Conservation (phyloP, 2,329 filamentous ascomycete genomes). For the Colletotrichum abscissum region DNA sequence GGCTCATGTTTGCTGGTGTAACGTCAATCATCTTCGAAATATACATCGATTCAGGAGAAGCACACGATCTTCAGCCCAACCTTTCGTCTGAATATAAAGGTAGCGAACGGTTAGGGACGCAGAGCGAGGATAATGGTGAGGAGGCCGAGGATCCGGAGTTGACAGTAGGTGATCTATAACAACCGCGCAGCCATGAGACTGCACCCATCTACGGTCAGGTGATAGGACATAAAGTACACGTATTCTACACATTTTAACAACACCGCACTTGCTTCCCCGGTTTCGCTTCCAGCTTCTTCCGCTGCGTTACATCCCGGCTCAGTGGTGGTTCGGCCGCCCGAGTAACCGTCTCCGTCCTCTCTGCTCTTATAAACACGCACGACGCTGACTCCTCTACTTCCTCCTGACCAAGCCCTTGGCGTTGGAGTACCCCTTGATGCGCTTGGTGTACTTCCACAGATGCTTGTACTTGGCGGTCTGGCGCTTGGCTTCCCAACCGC, state of each 20-base stretch:
- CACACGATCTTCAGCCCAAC: neutral
- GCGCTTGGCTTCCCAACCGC: constrained; percentile 75
- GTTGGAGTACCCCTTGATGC: constrained; percentile 61
- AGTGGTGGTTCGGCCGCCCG: neutral
- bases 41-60: neutral
- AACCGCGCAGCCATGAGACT: constrained; percentile 24
- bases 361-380: neutral
- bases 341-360: neutral
- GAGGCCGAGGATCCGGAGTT: constrained; percentile 3
- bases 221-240: constrained; percentile 38
- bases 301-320: constrained; percentile 9
- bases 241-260: constrained; percentile 36
- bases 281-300: neutral
- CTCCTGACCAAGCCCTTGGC: constrained; percentile 54
- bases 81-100: neutral
- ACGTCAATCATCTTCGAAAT: neutral
- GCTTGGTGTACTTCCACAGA: constrained; percentile 74
- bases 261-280: constrained; percentile 5
- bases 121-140: neutral
- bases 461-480: constrained; percentile 73
- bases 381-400: neutral
- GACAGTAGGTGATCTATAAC: constrained; percentile 33
- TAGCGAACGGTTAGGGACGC: neutral
- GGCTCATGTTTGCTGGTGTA: too few species aligned
- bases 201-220: constrained; percentile 35